Percentiles rank a stretch among this genome's conserved stretches.
Evolutionary conservation across 805 yeast genomes (phyloP).

Genomic region (Kodamaea jinghongensis): DNA sequence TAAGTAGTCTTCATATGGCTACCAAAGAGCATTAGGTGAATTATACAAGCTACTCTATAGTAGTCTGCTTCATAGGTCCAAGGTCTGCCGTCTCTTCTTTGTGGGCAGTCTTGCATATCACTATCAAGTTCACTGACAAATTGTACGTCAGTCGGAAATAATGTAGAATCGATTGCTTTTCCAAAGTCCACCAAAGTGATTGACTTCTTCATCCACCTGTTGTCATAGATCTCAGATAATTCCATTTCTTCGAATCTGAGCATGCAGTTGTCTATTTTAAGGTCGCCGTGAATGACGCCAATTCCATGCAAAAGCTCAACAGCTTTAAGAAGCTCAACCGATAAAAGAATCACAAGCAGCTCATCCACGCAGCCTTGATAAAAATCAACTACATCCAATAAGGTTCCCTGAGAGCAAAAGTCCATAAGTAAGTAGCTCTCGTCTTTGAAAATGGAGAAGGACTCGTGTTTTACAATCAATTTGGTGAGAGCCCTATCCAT

Average conservation of each 20-base stretch:
- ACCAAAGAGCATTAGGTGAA: slow-evolving; percentile 75
- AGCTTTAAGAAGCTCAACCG: slow-evolving; percentile 60
- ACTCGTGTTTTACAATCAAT: slow-evolving; percentile 46
- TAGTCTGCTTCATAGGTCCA: slow-evolving; percentile 86
- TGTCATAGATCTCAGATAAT: slow-evolving; percentile 22
- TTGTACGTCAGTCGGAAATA: slow-evolving; percentile 46
- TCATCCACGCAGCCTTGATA: slow-evolving; percentile 52
- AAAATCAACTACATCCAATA: slow-evolving; percentile 63
- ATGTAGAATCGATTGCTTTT: slow-evolving; percentile 65
- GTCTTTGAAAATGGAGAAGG: slow-evolving; percentile 56
- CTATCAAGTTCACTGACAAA: slow-evolving; percentile 61
- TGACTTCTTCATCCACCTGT: slow-evolving; percentile 50
- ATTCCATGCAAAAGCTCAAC: slow-evolving; percentile 60
- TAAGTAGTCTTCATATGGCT: slow-evolving; percentile 47
- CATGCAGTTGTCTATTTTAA: slow-evolving; percentile 87
- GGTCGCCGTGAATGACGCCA: slow-evolving; percentile 78
- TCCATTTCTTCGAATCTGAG: slow-evolving; percentile 43
- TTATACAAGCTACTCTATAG: slow-evolving; percentile 72
- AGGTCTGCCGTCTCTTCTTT: slow-evolving; percentile 54
- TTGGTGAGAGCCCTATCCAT: slow-evolving; percentile 19
- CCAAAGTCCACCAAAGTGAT: slow-evolving; percentile 77
- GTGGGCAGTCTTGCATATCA: slow-evolving; percentile 71
- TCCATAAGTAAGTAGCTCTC: slow-evolving; percentile 68
- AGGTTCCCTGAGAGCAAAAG: slow-evolving; percentile 67
- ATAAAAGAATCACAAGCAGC: slow-evolving; percentile 54